phyloP scores from a whole-genome alignment of 257 asterid species.

The Plectranthus barbatus region DNA sequence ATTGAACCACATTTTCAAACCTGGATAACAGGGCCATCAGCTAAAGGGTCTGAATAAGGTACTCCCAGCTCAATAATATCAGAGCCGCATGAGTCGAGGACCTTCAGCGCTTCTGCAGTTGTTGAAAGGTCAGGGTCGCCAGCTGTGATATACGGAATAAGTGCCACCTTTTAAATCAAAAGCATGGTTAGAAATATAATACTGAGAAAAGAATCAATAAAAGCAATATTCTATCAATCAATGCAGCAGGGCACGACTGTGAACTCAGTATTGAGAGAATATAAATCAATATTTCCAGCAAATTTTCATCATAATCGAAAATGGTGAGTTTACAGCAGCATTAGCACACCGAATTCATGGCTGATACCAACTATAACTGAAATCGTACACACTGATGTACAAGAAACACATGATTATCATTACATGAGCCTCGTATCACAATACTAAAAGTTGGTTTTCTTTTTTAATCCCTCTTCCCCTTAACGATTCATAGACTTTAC shows the following conservation, averaged over 20 bases:
- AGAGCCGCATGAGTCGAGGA: constrained; percentile 80
- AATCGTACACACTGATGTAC: neutral
- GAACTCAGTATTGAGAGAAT: neutral
- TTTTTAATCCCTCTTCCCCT: neutral
- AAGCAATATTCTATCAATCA: neutral
- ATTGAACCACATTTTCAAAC: constrained; percentile 19
- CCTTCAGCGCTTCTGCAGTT: constrained; percentile 73
- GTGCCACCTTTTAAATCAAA: constrained; percentile 59
- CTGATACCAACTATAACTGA: neutral
- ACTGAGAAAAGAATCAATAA: neutral
- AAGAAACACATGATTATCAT: neutral
- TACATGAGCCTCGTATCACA: neutral
- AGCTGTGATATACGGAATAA: constrained; percentile 82
- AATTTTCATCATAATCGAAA: neutral
- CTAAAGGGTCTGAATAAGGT: constrained; percentile 95
- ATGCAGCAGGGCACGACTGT: neutral
- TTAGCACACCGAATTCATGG: neutral
- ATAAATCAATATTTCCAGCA: neutral
- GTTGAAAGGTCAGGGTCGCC: constrained; percentile 85
- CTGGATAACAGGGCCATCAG: constrained; percentile 97
- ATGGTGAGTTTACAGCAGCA: neutral
- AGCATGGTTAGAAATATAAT: constrained; percentile 10
- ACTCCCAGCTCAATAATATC: constrained; percentile 83
- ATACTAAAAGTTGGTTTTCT: neutral
- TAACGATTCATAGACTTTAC: neutral